Percentiles rank a stretch among this genome's conserved stretches.
phyloP scores from a whole-genome alignment of 495 filamentous ascomycete genomes.

The Amniculicola lignicola region DNA sequence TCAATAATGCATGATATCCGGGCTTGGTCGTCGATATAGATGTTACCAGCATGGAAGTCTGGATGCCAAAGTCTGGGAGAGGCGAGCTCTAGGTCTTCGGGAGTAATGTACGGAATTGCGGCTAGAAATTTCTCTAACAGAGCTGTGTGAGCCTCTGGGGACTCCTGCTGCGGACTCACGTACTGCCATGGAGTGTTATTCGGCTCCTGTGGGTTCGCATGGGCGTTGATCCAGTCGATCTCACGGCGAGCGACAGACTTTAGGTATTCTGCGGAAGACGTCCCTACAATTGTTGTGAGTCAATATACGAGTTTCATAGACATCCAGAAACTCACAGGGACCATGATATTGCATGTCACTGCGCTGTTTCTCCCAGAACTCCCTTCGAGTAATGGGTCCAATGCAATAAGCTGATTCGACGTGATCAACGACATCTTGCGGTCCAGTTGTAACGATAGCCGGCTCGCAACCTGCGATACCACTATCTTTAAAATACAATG shows the following conservation, averaged over 20 bases:
- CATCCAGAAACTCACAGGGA: constrained; percentile 17
- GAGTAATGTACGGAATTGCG: constrained; percentile 8
- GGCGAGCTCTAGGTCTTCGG: constrained; percentile 18
- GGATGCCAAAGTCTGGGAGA: constrained; percentile 38
- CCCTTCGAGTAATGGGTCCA: constrained; percentile 12
- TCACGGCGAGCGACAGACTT: constrained; percentile 15
- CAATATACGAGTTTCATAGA: background rate
- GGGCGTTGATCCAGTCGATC: constrained; percentile 15
- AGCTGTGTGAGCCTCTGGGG: constrained; percentile 17
- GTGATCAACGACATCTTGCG: constrained; percentile 1
- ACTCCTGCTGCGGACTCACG: constrained; percentile 1
- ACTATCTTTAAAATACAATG: constrained; percentile 18
- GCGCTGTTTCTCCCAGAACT: constrained; percentile 21
- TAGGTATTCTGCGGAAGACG: constrained; percentile 11
- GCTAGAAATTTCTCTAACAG: constrained; percentile 14
- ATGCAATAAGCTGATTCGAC: constrained; percentile 13
- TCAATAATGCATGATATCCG: constrained; percentile 25
- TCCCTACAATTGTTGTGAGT: constrained; percentile 4
- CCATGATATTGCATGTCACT: constrained; percentile 19
- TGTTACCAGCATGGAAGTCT: constrained; percentile 44
- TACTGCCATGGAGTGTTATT: background rate
- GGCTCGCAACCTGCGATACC: constrained; percentile 8
- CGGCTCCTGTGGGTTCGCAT: constrained; percentile 3
- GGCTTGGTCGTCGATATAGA: constrained; percentile 30
- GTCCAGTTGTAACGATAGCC: background rate